Evolutionary conservation across 2,329 filamentous ascomycete species (phyloP).

Genomic region (Penicillium sp.): DNA sequence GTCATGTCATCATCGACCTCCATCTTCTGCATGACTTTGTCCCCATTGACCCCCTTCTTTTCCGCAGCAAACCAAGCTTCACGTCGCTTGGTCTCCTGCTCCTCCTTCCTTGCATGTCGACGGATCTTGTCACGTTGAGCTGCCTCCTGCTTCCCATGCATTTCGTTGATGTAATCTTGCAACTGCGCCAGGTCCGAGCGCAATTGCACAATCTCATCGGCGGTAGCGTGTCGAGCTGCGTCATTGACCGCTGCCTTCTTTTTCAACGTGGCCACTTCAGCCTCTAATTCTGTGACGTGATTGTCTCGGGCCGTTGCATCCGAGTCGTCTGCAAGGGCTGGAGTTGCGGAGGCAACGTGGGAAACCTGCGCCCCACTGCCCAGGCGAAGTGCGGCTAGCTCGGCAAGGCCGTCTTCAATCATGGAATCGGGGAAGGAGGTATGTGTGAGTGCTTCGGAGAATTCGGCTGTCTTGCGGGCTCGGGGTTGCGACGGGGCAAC

Average conservation of each 20-base stretch:
- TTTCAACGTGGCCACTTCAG: constrained; percentile 38
- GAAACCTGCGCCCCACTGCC: constrained; percentile 21
- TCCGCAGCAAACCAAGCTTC: constrained; percentile 45
- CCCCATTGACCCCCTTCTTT: constrained; percentile 41
- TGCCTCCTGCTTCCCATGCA: constrained; percentile 38
- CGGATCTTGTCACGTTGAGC: constrained; percentile 30
- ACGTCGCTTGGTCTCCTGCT: constrained; percentile 37
- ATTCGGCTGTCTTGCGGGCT: constrained; percentile 20
- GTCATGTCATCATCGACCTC: constrained; percentile 33
- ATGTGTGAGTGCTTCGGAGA: constrained; percentile 37
- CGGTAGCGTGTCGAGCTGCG: constrained; percentile 32
- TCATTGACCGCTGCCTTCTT: constrained; percentile 35
- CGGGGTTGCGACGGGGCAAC: constrained; percentile 17
- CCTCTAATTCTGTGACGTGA: constrained; percentile 33
- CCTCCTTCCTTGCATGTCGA: constrained; percentile 37
- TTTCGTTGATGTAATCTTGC: constrained; percentile 36
- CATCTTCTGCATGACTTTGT: constrained; percentile 37
- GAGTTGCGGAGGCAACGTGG: constrained; percentile 10
- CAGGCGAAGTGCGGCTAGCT: constrained; percentile 31
- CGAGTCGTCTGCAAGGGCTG: constrained; percentile 7
- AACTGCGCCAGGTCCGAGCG: constrained; percentile 33
- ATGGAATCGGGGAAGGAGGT: constrained; percentile 36
- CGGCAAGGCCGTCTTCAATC: constrained; percentile 40
- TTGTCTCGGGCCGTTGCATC: constrained; percentile 23
- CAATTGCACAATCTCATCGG: constrained; percentile 35